These are phyloP conservation scores for Ustilago curta DNA, from an alignment of 1,284 basidiomycete genomes.

Conservation along the genomic window DNA sequence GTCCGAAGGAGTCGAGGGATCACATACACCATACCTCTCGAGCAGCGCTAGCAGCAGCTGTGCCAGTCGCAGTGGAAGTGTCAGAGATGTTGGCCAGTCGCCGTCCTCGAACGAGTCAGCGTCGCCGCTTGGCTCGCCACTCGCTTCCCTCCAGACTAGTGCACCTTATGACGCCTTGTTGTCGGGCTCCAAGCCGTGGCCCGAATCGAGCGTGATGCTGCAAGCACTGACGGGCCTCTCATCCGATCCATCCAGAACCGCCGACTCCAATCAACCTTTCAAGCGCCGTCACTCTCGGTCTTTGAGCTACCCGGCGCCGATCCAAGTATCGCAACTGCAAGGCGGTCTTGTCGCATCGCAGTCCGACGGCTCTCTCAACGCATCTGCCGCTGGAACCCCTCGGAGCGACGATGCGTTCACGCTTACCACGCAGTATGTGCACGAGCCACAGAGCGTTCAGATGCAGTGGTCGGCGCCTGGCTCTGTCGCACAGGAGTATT, in stretches of 20 bases:
- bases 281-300: slow-evolving; percentile 2
- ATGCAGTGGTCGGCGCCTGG: not conserved
- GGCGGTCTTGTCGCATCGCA: not conserved
- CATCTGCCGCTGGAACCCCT: not conserved
- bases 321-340: not conserved
- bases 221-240: not conserved
- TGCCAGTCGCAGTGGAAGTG: not conserved
- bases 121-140: not conserved
- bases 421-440: not conserved
- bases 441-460: not conserved
- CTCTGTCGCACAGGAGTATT: not conserved
- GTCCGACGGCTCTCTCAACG: not conserved
- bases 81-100: not conserved
- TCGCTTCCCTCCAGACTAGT: not conserved
- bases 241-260: too few species aligned
- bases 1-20: not conserved
- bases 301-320: not conserved
- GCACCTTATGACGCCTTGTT: not conserved
- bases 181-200: not conserved
- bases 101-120: not conserved
- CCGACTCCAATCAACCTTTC: too few species aligned
- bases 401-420: not conserved
- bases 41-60: not conserved
- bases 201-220: not conserved
- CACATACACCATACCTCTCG: slow-evolving; percentile 1